A percentile compares a stretch with the other conserved stretches of the same genome.
phyloP scores from a whole-genome alignment of 2,329 filamentous ascomycete species.

The Penicillium sp. region DNA sequence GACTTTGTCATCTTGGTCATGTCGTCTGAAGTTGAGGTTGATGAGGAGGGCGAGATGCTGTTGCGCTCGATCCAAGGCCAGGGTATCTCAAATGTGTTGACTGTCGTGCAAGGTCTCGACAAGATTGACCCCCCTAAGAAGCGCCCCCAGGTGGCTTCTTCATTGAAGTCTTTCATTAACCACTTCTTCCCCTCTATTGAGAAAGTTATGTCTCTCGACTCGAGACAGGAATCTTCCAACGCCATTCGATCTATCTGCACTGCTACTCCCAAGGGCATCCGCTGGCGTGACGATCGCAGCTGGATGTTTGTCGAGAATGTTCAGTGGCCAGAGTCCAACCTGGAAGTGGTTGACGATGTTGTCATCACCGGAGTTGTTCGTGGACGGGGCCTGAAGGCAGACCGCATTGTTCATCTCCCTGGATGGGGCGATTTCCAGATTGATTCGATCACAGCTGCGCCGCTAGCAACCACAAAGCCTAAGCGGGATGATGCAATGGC shows the following conservation, averaged over 20 bases:
- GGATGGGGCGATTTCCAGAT: slow-evolving; percentile 95
- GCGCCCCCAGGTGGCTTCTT: slow-evolving; percentile 70
- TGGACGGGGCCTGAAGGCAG: slow-evolving; percentile 82
- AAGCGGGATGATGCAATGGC: slow-evolving; percentile 62
- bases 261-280: slow-evolving; percentile 86
- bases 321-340: slow-evolving; percentile 61
- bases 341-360: slow-evolving; percentile 52
- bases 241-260: slow-evolving; percentile 88
- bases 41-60: slow-evolving; percentile 78
- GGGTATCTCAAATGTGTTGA: slow-evolving; percentile 89
- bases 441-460: slow-evolving; percentile 78
- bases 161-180: slow-evolving; percentile 86
- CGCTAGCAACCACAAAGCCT: slow-evolving; percentile 57
- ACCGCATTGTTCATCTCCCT: slow-evolving; percentile 84
- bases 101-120: slow-evolving; percentile 76
- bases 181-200: slow-evolving; percentile 93
- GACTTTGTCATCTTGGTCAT: slow-evolving; percentile 89
- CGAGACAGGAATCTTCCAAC: slow-evolving; percentile 85
- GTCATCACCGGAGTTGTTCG: slow-evolving; percentile 81
- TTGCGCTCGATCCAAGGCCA: slow-evolving; percentile 87
- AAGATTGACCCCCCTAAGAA: slow-evolving; percentile 76
- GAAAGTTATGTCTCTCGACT: slow-evolving; percentile 85
- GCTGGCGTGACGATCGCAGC: slow-evolving; percentile 91
- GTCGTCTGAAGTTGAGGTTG: slow-evolving; percentile 72
- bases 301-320: slow-evolving; percentile 92